These are phyloP conservation scores for Pisolithus orientalis DNA, from an alignment of 768 basidiomycete species.

Conservation along the genomic window DNA sequence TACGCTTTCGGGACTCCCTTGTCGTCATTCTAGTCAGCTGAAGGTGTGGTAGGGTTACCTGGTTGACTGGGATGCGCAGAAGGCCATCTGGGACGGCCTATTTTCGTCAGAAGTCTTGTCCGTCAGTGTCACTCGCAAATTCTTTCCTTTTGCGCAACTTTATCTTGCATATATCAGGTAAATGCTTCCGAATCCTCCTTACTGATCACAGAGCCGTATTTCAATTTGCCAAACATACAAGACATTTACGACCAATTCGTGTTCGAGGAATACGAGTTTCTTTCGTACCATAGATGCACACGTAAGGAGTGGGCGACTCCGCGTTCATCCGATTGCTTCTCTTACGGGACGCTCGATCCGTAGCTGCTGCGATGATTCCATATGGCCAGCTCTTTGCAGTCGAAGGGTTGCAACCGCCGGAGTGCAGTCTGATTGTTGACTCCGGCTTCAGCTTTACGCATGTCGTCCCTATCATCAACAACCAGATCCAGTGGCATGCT, in stretches of 20 bases:
- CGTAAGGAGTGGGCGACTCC: constrained; percentile 47
- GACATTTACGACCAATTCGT: constrained; percentile 92
- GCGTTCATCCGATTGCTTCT: constrained; percentile 15
- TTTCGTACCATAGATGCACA: constrained; percentile 71
- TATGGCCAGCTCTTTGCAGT: constrained; percentile 63
- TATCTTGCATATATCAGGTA: constrained; percentile 40
- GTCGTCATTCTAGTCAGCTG: constrained; percentile 4
- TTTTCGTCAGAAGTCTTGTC: constrained; percentile 69
- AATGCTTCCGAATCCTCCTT: constrained; percentile 68
- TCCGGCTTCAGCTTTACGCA: constrained; percentile 95
- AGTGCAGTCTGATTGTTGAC: constrained; percentile 81
- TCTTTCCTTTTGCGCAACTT: constrained; percentile 2
- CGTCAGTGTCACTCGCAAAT: constrained; percentile 32
- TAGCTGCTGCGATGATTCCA: constrained; percentile 78
- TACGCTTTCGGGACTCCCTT: neutral
- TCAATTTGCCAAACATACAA: constrained; percentile 89
- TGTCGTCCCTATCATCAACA: constrained; percentile 75
- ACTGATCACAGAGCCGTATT: constrained; percentile 89
- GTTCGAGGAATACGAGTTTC: constrained; percentile 95
- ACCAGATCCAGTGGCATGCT: constrained; percentile 69
- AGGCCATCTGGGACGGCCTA: constrained; percentile 88
- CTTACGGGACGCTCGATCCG: constrained; percentile 13
- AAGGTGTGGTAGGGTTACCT: constrained; percentile 67
- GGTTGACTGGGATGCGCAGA: constrained; percentile 94
- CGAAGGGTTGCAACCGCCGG: constrained; percentile 47